These are phyloP conservation scores for Pontederia crassipes DNA, from an alignment of 176 grass and related monocot genomes.

Conservation along the genomic window DNA sequence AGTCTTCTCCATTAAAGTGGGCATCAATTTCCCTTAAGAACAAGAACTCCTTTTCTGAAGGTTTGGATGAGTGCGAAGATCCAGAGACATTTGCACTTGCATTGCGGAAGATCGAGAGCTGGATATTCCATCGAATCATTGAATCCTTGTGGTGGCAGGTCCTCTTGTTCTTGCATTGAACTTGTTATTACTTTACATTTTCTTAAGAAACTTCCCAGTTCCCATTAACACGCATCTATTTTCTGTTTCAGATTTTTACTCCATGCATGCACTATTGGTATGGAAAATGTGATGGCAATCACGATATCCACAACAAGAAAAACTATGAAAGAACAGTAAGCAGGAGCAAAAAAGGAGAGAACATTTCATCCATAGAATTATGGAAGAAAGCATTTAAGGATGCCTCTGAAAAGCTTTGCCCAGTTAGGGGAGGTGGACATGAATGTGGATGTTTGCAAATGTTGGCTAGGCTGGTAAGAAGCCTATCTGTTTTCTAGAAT, in stretches of 20 bases:
- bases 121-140: conserved; percentile 81
- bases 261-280: conserved; percentile 74
- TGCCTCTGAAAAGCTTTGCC: conserved; percentile 79
- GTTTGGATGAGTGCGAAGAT: conserved; percentile 75
- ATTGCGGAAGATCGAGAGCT: conserved; percentile 79
- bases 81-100: conserved; percentile 65
- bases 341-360: conserved; percentile 47
- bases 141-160: conserved; percentile 99
- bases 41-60: conserved; percentile 62
- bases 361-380: conserved; percentile 64
- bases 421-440: conserved; percentile 64
- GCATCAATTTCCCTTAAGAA: conserved; percentile 76
- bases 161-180: not conserved
- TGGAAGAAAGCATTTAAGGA: conserved; percentile 95
- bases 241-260: conserved; percentile 58
- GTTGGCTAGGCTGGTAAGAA: conserved; percentile 65
- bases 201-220: too few relatives aligned
- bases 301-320: conserved; percentile 39
- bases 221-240: too few relatives aligned
- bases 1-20: conserved; percentile 62
- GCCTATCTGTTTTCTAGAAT: too few relatives aligned
- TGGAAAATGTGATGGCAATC: conserved; percentile 31
- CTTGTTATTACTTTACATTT: too few relatives aligned
- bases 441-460: conserved; percentile 86
- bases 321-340: conserved; percentile 44